Percentiles rank a stretch among this genome's conserved stretches.
phyloP scores from a whole-genome alignment of 805 yeast species.

The Saccharomycopsis synnaedendra region DNA sequence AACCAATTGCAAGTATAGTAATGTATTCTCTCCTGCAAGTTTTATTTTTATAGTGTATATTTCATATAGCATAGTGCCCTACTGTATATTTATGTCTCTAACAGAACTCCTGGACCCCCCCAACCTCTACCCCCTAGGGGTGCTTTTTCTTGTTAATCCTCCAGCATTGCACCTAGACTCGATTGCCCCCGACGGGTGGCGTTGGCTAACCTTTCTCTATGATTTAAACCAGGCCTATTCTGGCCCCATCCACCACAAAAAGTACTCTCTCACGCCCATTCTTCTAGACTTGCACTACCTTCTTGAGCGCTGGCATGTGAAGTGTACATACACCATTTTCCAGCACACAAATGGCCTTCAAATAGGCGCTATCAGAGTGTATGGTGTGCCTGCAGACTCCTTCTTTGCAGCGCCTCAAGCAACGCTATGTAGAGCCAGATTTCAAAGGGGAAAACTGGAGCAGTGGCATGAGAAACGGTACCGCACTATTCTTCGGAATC shows the following conservation, averaged over 20 bases:
- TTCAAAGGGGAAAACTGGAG: constrained; percentile 24
- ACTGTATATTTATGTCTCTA: too few species aligned
- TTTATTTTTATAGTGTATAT: too few species aligned
- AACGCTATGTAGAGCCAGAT: constrained; percentile 24
- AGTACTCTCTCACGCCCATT: too few species aligned
- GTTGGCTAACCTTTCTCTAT: too few species aligned
- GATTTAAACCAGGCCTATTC: too few species aligned
- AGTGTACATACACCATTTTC: constrained; percentile 32
- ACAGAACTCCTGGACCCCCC: too few species aligned
- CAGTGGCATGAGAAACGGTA: constrained; percentile 26
- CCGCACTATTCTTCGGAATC: constrained; percentile 23
- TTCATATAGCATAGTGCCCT: too few species aligned
- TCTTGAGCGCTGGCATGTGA: constrained; percentile 27
- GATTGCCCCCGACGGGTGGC: too few species aligned
- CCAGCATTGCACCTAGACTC: too few species aligned
- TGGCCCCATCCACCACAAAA: too few species aligned
- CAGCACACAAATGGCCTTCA: constrained; percentile 14
- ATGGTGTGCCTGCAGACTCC: constrained; percentile 36
- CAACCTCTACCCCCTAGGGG: too few species aligned
- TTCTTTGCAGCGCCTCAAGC: constrained; percentile 23
- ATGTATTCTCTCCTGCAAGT: background rate
- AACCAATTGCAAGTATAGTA: constrained; percentile 20
- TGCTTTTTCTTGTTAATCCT: too few species aligned
- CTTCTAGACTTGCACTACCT: constrained; percentile 31
- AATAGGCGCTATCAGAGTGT: constrained; percentile 31